Evolutionary conservation across 306 rosid genomes (phyloP), one percentile per base, ranked within the genome.

Genomic region (Boehmeria nivea): DNA sequence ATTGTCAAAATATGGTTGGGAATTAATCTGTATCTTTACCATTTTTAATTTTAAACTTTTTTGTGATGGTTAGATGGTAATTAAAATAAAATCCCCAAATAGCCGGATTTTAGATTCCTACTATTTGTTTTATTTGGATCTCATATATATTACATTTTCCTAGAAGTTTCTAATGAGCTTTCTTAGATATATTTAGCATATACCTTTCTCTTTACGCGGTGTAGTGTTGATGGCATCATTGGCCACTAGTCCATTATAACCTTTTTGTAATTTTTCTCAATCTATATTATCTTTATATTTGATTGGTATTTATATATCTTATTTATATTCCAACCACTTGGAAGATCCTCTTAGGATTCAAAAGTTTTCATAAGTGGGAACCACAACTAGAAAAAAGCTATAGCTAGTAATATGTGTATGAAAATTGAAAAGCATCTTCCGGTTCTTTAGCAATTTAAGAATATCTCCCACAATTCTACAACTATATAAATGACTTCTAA

Each of bases 311-410:
- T 31, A 31, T 31, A 31, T 31, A 2, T 65, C 55, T n/a, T n/a
- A 51, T n/a, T 23, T 68, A 55, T 15, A 54, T 72, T 82, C 67
- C 76, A 54, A 52, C 80, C 80, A 78, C 72, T 70, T 71, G 70
- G 78, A 67, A 76, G 77, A 78, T 78, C 72, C 45, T 64, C 39
- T 56, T 76, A 66, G 54, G 76, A 78, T 81, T 67, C 70, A 64
- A 46, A 76, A 64, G 64, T 73, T 61, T 54, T 47, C 52, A 22
- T 63, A 68, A 48, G 78, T 42, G 73, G 53, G 67, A 48, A 69
- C 49, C 67, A 61, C 50, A 38, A 40, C 12, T 13, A 8, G 22
- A 38, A 38, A 13, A 3, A n/a, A 0, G 16, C 2, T 2, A 5
- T n/a, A 16, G 17, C 6, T 2, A 11, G 8, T 34, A 4, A 1